Evolutionary conservation across 225 moss, liverwort and hornwort species (phyloP), one percentile per base, ranked within the genome.

Genomic region (Physcomitrium patens): DNA sequence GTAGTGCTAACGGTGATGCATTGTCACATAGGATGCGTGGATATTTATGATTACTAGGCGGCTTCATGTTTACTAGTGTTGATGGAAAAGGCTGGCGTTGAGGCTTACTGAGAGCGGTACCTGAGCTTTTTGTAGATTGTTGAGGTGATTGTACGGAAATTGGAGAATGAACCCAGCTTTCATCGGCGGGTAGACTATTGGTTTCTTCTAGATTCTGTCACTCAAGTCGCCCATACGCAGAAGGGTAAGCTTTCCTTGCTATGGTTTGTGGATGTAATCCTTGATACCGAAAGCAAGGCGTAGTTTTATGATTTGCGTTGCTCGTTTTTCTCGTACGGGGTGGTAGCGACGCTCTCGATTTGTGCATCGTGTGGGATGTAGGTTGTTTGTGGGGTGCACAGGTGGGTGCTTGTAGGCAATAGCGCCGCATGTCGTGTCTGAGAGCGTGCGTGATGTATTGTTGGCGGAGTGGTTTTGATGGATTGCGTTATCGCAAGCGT

Each of bases 181-280:
- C 95, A 95, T 88, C 95, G 99, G 62, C 91, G 95, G 66, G 93
- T 99, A 14, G 99, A 99, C 76, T 84, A 89, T 20, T 99, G 95
- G 83, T 99, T 99, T 79, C 90, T 99, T 47, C 87, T 99, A 59
- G 99, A 99, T 83, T 99, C 95, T 48, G 92, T 99, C 56, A 95
- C 99, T 27, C 99, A 99, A 68, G 85, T 83, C 75, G 99, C 88
- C 82, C 99, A 83, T 81, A 83, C 84, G 26, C 81, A 76, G 73
- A 90, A 69, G 95, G 95, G 95, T 95, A 59, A 82, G 86, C 68
- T 72, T 67, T 27, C 9, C 19, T 45, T 65, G 58, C 16, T 23
- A 43, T 61, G 59, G 8, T 53, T 10, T 3, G 15, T 44, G 31
- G 31, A 37, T 37, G 31, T 37, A 7, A 14, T 52, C 24, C 10